phyloP scores from a whole-genome alignment of 345 rosid genomes.

The Eutrema japonicum region DNA sequence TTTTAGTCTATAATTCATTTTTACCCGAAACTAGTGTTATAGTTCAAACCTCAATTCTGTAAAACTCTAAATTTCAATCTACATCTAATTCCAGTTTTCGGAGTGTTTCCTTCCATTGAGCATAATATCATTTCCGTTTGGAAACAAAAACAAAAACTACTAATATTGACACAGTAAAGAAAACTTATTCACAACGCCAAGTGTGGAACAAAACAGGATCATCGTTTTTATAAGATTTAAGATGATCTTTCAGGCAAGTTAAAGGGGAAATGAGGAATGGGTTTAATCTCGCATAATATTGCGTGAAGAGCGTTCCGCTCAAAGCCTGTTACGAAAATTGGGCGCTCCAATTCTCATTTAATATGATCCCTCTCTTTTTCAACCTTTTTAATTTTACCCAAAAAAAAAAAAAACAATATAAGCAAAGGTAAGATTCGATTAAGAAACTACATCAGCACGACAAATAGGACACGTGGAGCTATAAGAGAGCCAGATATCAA shows the following conservation, averaged over 20 bases:
- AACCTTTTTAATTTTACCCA: too few species aligned
- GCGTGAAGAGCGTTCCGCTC: conserved; percentile 37
- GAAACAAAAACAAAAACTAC: background rate
- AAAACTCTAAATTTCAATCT: background rate
- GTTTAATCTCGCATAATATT: conserved; percentile 6
- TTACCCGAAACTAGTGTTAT: background rate
- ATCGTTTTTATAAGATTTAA: too few species aligned
- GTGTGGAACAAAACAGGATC: background rate
- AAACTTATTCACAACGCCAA: conserved; percentile 2
- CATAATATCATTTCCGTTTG: background rate
- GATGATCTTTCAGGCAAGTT: conserved; percentile 44
- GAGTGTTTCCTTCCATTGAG: background rate
- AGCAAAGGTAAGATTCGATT: background rate
- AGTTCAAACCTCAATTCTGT: too few species aligned
- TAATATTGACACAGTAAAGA: background rate
- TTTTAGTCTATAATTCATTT: too few species aligned
- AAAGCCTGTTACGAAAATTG: conserved; percentile 42
- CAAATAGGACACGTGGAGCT: conserved; percentile 79
- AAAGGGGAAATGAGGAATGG: conserved; percentile 41
- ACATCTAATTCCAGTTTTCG: background rate
- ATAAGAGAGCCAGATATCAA: conserved; percentile 70
- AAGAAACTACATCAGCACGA: conserved; percentile 58
- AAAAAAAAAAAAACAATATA: background rate
- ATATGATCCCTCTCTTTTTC: conserved; percentile 28
- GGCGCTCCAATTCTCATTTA: conserved; percentile 22